A percentile compares a stretch with the other conserved stretches of the same genome.
phyloP scores from a whole-genome alignment of 2,329 filamentous ascomycete genomes.

The Beauveria bassiana region DNA sequence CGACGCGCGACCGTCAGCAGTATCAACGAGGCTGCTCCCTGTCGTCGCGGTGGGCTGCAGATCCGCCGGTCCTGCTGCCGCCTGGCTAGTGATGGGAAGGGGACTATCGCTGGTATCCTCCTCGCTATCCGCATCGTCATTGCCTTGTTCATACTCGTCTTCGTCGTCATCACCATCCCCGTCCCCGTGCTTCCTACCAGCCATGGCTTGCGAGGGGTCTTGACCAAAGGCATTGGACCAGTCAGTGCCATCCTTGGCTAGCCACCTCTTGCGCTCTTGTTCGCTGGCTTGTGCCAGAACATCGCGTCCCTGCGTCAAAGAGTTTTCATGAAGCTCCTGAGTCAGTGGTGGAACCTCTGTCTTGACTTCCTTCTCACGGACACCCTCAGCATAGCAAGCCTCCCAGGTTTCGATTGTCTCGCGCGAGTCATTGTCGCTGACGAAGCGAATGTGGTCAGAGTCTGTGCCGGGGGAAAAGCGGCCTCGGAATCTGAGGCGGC shows the following conservation, averaged over 20 bases:
- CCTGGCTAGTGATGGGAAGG: slow-evolving; percentile 50
- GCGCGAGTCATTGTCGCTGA: slow-evolving; percentile 78
- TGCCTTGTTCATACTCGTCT: slow-evolving; percentile 31
- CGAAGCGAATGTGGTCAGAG: slow-evolving; percentile 73
- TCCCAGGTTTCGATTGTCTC: slow-evolving; percentile 96
- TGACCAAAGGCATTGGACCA: slow-evolving; percentile 82
- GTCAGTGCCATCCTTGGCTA: slow-evolving; percentile 71
- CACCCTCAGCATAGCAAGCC: slow-evolving; percentile 80
- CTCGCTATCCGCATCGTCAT: slow-evolving; percentile 26
- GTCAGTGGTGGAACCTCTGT: slow-evolving; percentile 66
- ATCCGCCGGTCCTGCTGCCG: slow-evolving; percentile 12
- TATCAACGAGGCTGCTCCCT: slow-evolving; percentile 21
- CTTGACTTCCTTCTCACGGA: slow-evolving; percentile 62
- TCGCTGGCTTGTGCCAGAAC: slow-evolving; percentile 65
- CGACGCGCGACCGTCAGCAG: slow-evolving; percentile 24
- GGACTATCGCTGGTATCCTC: slow-evolving; percentile 40
- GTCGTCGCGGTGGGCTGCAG: slow-evolving; percentile 15
- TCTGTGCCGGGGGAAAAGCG: slow-evolving; percentile 88
- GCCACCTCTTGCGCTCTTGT: slow-evolving; percentile 69
- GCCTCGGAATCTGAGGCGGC: slow-evolving; percentile 70
- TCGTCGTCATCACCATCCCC: slow-evolving; percentile 28
- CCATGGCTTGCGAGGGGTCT: slow-evolving; percentile 52
- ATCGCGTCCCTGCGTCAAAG: slow-evolving; percentile 70
- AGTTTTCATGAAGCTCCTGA: slow-evolving; percentile 72
- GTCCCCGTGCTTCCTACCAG: slow-evolving; percentile 21